Conservation (phyloP, 441 rosid species). For the Kokia cookei region DNA sequence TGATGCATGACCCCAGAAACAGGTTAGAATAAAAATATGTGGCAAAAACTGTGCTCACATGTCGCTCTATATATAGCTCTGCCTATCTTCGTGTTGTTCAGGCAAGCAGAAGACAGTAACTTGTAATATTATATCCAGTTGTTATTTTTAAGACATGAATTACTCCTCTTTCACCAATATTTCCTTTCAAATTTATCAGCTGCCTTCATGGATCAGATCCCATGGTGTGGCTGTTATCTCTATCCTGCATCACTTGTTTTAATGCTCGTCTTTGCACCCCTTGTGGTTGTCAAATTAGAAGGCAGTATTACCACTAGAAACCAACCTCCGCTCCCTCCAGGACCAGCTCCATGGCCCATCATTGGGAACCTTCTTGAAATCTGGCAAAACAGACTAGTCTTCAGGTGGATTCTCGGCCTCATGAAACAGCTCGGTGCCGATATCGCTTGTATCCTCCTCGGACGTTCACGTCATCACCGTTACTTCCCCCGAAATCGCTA, state of each 20-base stretch:
- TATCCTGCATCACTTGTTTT: neutral
- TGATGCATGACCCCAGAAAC: no score
- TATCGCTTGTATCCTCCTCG: conserved; percentile 46
- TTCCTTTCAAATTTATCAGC: neutral
- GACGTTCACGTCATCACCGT: conserved; percentile 41
- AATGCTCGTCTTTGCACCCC: neutral
- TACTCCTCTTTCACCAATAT: neutral
- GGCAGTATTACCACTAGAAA: no score
- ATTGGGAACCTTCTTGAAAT: conserved; percentile 42
- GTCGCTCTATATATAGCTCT: neutral
- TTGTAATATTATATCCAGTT: neutral
- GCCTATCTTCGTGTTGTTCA: neutral
- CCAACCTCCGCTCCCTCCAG: conserved; percentile 41
- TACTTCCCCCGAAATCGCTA: conserved; percentile 39
- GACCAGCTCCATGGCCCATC: conserved; percentile 53
- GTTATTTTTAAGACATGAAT: neutral
- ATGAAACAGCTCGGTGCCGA: conserved; percentile 49
- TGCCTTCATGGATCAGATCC: neutral
- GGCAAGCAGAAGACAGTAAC: no score
- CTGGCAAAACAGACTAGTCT: conserved; percentile 25
- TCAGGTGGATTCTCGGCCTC: conserved; percentile 41
- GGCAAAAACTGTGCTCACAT: no score
- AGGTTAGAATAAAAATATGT: no score
- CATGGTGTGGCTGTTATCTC: neutral
- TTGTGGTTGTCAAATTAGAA: neutral